phyloP scores from a whole-genome alignment of 371 early-diverging fungal species.

The Syncephalastrum racemosum region DNA sequence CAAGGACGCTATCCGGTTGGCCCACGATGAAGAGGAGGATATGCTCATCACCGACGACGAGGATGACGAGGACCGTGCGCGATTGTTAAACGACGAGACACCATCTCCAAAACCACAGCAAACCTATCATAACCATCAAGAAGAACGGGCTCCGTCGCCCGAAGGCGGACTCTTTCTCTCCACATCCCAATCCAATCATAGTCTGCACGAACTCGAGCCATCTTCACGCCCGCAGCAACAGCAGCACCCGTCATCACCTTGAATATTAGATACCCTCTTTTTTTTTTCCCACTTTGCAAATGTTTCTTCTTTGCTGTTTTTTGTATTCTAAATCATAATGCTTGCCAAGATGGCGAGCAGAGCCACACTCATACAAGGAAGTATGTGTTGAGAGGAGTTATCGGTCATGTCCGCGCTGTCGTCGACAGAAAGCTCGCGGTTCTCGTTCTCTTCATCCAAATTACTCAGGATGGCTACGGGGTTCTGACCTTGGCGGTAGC shows the following conservation, averaged over 20 bases:
- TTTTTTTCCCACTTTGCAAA: background rate
- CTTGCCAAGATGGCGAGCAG: background rate
- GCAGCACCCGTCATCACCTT: constrained; percentile 4
- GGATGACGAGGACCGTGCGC: constrained; percentile 9
- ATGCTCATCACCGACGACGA: constrained; percentile 19
- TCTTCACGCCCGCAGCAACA: background rate
- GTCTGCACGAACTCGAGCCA: constrained; percentile 6
- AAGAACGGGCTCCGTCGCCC: too few relatives aligned
- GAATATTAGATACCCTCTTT: constrained; percentile 3
- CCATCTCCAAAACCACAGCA: too few relatives aligned
- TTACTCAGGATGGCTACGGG: constrained; percentile 1
- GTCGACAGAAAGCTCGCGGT: constrained; percentile 4
- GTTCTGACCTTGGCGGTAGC: constrained; percentile 33
- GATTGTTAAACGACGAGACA: background rate
- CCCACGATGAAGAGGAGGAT: constrained; percentile 29
- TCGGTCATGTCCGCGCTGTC: background rate
- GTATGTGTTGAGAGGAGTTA: background rate
- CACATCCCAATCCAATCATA: constrained; percentile 4
- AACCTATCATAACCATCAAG: too few relatives aligned
- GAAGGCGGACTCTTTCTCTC: too few relatives aligned
- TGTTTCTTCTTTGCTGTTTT: background rate
- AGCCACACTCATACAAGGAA: background rate
- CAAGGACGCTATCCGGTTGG: constrained; percentile 30
- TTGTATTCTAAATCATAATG: background rate
- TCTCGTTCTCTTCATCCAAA: background rate